Evolutionary conservation across 805 yeast genomes (phyloP).

Genomic region (Candida chauliodis): DNA sequence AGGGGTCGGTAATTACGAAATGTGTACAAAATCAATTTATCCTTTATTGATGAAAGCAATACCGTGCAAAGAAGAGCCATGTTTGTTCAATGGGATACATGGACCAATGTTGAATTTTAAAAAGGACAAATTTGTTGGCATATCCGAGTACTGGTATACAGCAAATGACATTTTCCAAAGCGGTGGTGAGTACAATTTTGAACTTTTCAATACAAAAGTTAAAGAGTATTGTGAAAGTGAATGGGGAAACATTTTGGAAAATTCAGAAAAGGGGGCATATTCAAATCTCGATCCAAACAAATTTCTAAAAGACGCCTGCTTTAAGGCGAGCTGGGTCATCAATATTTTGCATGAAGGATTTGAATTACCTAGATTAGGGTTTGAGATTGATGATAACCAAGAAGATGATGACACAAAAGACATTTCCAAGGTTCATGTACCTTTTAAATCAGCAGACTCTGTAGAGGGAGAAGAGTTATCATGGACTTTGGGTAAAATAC

Average conservation of each 20-base stretch:
- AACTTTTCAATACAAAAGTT: constrained; percentile 61
- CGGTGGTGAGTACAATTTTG: constrained; percentile 85
- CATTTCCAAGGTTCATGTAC: constrained; percentile 38
- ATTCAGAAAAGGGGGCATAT: constrained; percentile 55
- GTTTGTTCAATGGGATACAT: constrained; percentile 92
- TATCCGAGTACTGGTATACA: constrained; percentile 97
- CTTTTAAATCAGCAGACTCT: constrained; percentile 78
- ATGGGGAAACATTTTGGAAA: constrained; percentile 56
- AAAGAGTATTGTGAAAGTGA: constrained; percentile 70
- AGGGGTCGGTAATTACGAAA: constrained; percentile 79
- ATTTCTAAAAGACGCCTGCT: constrained; percentile 73
- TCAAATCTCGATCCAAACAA: constrained; percentile 48
- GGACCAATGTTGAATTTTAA: constrained; percentile 83
- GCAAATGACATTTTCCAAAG: constrained; percentile 86
- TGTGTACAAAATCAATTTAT: constrained; percentile 67
- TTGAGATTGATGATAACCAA: constrained; percentile 34
- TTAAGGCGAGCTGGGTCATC: constrained; percentile 92
- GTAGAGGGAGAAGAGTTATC: constrained; percentile 84
- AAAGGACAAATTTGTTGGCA: constrained; percentile 82
- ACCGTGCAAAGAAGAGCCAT: constrained; percentile 85
- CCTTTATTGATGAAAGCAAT: constrained; percentile 74
- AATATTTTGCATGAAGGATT: constrained; percentile 91
- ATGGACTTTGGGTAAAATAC: constrained; percentile 91
- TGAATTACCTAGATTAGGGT: constrained; percentile 69
- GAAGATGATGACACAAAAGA: constrained; percentile 27